Conservation (phyloP, 345 rosid species). For the Eucalyptus regnans region DNA sequence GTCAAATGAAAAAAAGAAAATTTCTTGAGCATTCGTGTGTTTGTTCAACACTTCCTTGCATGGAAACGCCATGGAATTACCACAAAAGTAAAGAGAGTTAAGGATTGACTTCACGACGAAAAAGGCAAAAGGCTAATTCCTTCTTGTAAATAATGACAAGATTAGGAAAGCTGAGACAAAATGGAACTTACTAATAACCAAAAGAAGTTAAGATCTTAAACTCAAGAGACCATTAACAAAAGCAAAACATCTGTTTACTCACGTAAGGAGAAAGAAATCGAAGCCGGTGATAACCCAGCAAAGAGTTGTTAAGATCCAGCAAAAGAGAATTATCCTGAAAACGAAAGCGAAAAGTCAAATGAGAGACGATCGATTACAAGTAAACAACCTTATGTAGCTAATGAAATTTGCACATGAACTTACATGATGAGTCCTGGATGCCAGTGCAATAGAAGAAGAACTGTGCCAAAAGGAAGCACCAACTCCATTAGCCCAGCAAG, state of each 20-base stretch:
- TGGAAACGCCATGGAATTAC: background rate
- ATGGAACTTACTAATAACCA: background rate
- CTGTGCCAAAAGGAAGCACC: conserved; percentile 16
- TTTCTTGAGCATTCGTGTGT: background rate
- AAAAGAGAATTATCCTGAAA: conserved; percentile 45
- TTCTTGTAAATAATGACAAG: background rate
- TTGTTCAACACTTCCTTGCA: background rate
- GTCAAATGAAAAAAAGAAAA: background rate
- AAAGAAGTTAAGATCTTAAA: background rate
- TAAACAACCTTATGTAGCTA: background rate
- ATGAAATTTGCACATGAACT: background rate
- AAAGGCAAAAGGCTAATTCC: background rate
- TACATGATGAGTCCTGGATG: conserved; percentile 55
- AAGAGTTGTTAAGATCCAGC: conserved; percentile 59
- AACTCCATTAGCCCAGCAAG: background rate
- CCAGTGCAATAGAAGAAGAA: conserved; percentile 46
- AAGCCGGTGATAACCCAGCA: conserved; percentile 55
- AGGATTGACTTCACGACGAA: background rate
- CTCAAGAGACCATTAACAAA: background rate
- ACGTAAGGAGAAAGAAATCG: conserved; percentile 59
- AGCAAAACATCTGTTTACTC: conserved; percentile 1
- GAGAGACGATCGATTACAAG: background rate
- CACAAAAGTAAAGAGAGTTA: background rate
- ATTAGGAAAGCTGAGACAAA: background rate
- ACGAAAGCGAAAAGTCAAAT: background rate